Conservation (phyloP, 768 basidiomycete genomes). For the Mycena crocata region DNA sequence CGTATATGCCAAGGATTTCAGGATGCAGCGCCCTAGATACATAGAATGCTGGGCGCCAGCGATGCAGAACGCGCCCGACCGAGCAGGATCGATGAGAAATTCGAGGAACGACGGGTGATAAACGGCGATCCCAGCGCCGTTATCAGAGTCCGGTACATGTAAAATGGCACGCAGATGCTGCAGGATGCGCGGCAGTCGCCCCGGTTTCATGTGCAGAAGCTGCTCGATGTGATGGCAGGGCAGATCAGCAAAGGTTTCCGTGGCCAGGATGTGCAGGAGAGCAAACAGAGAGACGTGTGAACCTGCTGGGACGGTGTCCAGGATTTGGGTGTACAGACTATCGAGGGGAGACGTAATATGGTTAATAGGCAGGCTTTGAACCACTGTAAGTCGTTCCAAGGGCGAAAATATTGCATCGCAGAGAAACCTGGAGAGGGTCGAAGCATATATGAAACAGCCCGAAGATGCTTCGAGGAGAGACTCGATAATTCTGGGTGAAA, state of each 20-base stretch:
- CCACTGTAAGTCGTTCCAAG: slow-evolving; percentile 2
- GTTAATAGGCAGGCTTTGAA: not conserved
- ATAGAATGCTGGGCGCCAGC: not conserved
- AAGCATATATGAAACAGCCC: slow-evolving; percentile 28
- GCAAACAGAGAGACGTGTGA: slow-evolving; percentile 4
- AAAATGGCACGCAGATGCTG: slow-evolving; percentile 21
- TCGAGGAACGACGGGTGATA: slow-evolving; percentile 24
- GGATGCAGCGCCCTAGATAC: slow-evolving; percentile 22
- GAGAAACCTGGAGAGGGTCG: slow-evolving; percentile 25
- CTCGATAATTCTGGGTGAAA: slow-evolving; percentile 8
- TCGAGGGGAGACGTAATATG: slow-evolving; percentile 19
- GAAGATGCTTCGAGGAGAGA: slow-evolving; percentile 11
- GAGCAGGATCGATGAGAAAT: slow-evolving; percentile 22
- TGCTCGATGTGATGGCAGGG: slow-evolving; percentile 22
- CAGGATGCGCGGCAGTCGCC: slow-evolving; percentile 14
- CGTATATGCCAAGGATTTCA: slow-evolving; percentile 21
- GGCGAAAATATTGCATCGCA: slow-evolving; percentile 10
- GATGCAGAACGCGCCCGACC: slow-evolving; percentile 24
- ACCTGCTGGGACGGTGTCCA: not conserved
- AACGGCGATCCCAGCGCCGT: not conserved
- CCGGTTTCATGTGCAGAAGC: slow-evolving; percentile 14
- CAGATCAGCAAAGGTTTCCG: slow-evolving; percentile 13
- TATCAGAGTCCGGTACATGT: slow-evolving; percentile 1
- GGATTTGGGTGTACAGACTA: slow-evolving; percentile 23
- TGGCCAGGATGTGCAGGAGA: slow-evolving; percentile 25